phyloP scores from a whole-genome alignment of 306 rosid genomes.

The Malus sylvestris region DNA sequence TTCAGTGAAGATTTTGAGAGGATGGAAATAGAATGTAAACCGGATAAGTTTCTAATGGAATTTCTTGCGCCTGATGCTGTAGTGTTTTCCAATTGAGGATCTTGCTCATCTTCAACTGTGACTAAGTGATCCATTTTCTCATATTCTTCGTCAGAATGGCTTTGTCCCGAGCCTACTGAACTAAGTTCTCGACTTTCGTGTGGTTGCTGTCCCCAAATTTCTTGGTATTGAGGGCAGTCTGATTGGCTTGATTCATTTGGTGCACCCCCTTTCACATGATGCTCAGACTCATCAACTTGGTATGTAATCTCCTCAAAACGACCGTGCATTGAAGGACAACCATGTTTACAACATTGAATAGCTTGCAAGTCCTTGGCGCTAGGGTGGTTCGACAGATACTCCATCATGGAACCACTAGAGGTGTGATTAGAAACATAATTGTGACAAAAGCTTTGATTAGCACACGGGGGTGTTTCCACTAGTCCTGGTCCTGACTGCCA shows the following conservation, averaged over 20 bases:
- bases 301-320: slow-evolving; percentile 84
- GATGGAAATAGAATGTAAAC: slow-evolving; percentile 34
- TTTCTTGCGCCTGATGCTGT: slow-evolving; percentile 11
- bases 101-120: slow-evolving; percentile 23
- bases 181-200: slow-evolving; percentile 61
- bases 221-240: slow-evolving; percentile 34
- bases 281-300: slow-evolving; percentile 46
- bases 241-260: slow-evolving; percentile 28
- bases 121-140: slow-evolving; percentile 35
- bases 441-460: slow-evolving; percentile 42
- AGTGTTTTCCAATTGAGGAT: slow-evolving; percentile 23
- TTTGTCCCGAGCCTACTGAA: slow-evolving; percentile 54
- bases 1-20: slow-evolving; percentile 26
- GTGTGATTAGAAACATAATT: slow-evolving; percentile 54
- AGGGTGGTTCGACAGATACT: slow-evolving; percentile 30
- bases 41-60: slow-evolving; percentile 28
- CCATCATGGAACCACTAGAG: slow-evolving; percentile 42
- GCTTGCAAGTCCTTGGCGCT: slow-evolving; percentile 32
- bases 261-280: slow-evolving; percentile 26
- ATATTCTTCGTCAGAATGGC: slow-evolving; percentile 56
- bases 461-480: slow-evolving; percentile 49
- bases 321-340: slow-evolving; percentile 71
- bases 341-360: slow-evolving; percentile 45
- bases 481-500: slow-evolving; percentile 63
- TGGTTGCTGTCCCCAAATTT: slow-evolving; percentile 50